Evolutionary conservation across 1,284 basidiomycete genomes (phyloP), one percentile per base, ranked within the genome.

Genomic region (Acaromyces ingoldii): DNA sequence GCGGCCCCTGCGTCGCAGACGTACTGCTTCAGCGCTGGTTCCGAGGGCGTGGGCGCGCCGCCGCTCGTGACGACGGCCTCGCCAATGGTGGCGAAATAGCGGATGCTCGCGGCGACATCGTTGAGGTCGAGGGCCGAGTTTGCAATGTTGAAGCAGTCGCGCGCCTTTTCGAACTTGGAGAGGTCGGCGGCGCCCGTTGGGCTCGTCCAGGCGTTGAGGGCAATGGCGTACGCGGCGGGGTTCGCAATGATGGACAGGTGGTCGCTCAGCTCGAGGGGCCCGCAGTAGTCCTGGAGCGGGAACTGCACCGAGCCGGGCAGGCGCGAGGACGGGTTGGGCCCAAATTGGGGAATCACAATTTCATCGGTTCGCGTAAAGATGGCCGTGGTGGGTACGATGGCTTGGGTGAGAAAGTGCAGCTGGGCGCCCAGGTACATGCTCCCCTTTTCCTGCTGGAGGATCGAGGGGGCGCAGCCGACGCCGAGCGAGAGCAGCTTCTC

Each of bases 321-420:
- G 7, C 17, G 17, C 17, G 49, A 51, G 13, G 49, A 51, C 22
- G 49, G 26, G 17, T 46, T 30, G 6, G 49, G 49, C 4, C 49
- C 49, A 37, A 51, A 28, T 48, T 51, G 49, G 6, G 49, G 49
- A 11, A 51, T 51, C 10, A 51, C 49, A 28, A 51, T 48, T 25
- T 51, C 49, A 25, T 51, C 49, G n/a, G 49, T 51, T 51, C 49
- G 17, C n/a, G 49, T 51, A 44, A 51, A 51, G 43, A 51, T n/a
- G 49, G 46, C 13, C n/a, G 49, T 51, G n/a, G 49, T 51, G 24
- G 49, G 49, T 9, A 51, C 49, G 42, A 51, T 46, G 13, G 5
- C 49, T 1, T 19, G 4, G 25, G 25, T 50, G 15, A 51, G 17
- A 13, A 51, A 31, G n/a, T 51, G 19, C 25, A 22, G 42, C 37